A percentile compares a stretch with the other conserved stretches of the same genome.
Conservation (phyloP, 305 asterid genomes). For the Fraxinus floribunda region DNA sequence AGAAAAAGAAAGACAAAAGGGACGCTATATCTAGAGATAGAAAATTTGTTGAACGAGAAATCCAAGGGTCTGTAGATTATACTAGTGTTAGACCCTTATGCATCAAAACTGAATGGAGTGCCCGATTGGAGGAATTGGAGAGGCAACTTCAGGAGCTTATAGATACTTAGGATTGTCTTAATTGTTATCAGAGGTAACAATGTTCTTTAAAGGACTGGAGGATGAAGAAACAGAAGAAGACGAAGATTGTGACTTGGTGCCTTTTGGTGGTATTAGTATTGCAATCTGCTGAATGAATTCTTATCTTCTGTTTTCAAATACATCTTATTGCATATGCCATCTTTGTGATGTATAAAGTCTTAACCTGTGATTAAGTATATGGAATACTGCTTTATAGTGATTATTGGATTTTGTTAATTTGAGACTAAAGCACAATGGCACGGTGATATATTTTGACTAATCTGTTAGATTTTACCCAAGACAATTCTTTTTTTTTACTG, state of each 20-base stretch:
- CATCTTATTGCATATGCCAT: not conserved
- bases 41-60: not conserved
- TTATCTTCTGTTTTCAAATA: not conserved
- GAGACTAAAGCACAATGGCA: not conserved
- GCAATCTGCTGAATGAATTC: not conserved
- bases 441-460: not conserved
- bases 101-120: slow-evolving; percentile 32
- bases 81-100: slow-evolving; percentile 3
- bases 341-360: not conserved
- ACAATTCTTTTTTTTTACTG: not conserved
- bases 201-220: not conserved
- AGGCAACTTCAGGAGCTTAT: slow-evolving; percentile 24
- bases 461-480: not conserved
- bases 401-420: not conserved
- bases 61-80: not conserved
- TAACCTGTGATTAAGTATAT: not conserved
- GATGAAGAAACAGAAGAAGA: not conserved
- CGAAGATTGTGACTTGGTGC: not conserved
- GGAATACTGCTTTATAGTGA: not conserved
- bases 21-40: not conserved
- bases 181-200: not conserved
- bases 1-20: slow-evolving; percentile 18
- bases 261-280: not conserved
- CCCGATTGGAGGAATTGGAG: slow-evolving; percentile 27
- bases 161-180: not conserved